Conservation (phyloP, 257 asterid species). For the Solanum piurae region DNA sequence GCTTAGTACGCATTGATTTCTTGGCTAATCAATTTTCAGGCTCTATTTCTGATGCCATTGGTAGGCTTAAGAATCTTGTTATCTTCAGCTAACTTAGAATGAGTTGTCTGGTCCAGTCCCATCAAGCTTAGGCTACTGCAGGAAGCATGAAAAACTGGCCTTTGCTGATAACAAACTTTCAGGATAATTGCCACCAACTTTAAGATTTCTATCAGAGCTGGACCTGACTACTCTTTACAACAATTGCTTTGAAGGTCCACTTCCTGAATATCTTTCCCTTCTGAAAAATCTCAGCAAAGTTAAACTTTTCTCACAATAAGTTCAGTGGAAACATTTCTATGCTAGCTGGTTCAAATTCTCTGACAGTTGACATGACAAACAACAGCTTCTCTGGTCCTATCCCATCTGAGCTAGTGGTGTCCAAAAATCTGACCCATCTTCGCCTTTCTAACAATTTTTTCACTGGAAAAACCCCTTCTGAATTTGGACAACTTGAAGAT, state of each 20-base stretch:
- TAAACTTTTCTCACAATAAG: conserved; percentile 64
- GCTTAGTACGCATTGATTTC: conserved; percentile 59
- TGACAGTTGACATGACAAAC: conserved; percentile 60
- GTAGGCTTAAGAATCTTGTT: conserved; percentile 59
- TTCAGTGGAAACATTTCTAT: conserved; percentile 50
- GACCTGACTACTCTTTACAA: conserved; percentile 61
- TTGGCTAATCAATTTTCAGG: conserved; percentile 67
- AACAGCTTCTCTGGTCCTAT: conserved; percentile 56
- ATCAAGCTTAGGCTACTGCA: conserved; percentile 66
- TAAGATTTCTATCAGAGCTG: conserved; percentile 49
- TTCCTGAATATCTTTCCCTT: conserved; percentile 58
- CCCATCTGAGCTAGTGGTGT: conserved; percentile 45
- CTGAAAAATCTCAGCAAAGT: conserved; percentile 57
- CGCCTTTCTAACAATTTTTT: conserved; percentile 59
- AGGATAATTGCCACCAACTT: conserved; percentile 59
- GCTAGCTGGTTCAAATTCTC: conserved; percentile 39
- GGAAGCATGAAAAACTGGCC: conserved; percentile 49
- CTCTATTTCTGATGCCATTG: conserved; percentile 48
- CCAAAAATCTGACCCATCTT: conserved; percentile 40
- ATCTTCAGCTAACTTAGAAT: conserved; percentile 57
- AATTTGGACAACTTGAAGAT: conserved; percentile 40
- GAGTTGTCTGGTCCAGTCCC: conserved; percentile 62
- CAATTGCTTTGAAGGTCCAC: conserved; percentile 62
- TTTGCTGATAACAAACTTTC: conserved; percentile 77
- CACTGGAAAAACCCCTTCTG: conserved; percentile 39